A percentile compares a stretch with the other conserved stretches of the same genome.
Conservation (phyloP, 2,329 filamentous ascomycete species). For the Aspergillus tubingensis region DNA sequence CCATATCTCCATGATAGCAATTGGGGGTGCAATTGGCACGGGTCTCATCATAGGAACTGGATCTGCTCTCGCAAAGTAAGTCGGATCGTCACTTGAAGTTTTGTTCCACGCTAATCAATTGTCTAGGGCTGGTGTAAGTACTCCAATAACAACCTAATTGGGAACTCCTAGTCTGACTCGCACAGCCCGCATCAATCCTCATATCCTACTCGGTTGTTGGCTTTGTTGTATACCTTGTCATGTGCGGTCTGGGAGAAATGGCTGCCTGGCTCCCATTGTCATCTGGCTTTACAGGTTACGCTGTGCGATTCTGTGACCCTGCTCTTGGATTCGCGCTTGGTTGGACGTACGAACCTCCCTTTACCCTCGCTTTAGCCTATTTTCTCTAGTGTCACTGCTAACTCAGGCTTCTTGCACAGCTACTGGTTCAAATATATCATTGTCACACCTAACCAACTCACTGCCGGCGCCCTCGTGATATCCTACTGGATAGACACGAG, state of each 20-base stretch:
- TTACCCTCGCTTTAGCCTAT: constrained; percentile 12
- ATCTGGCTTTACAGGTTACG: constrained; percentile 80
- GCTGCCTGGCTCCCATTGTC: constrained; percentile 77
- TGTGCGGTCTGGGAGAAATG: constrained; percentile 83
- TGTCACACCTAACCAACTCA: constrained; percentile 80
- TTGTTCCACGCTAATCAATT: not conserved
- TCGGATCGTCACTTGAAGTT: not conserved
- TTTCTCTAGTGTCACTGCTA: constrained; percentile 2
- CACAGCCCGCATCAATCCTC: constrained; percentile 43
- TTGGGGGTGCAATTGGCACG: constrained; percentile 47
- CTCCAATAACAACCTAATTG: not conserved
- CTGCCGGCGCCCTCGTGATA: constrained; percentile 75
- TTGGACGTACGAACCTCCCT: constrained; percentile 57
- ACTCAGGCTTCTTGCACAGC: constrained; percentile 21
- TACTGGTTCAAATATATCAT: constrained; percentile 79
- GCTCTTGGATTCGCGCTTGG: constrained; percentile 78
- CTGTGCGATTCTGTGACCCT: constrained; percentile 75
- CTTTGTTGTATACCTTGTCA: constrained; percentile 73
- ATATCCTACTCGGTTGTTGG: constrained; percentile 49
- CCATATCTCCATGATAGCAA: constrained; percentile 48
- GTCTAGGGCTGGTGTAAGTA: constrained; percentile 40
- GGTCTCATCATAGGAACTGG: constrained; percentile 47
- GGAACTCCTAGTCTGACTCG: not conserved
- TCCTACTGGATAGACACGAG: constrained; percentile 71
- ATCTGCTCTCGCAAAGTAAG: constrained; percentile 40